Conservation (phyloP, 345 rosid genomes). For the Eucalyptus urophylla region DNA sequence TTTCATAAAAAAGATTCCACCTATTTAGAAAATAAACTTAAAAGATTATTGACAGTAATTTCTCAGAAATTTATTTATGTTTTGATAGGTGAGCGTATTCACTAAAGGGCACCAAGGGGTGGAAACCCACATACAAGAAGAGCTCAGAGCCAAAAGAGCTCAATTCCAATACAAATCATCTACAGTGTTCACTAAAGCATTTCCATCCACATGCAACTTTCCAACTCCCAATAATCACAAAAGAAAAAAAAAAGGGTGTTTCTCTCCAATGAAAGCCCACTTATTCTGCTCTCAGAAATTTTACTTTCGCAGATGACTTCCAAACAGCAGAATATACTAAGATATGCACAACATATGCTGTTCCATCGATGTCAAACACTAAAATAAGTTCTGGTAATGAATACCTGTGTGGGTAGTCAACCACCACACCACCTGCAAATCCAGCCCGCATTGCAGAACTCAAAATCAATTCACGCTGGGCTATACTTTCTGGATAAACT, state of each 20-base stretch:
- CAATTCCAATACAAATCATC: neutral
- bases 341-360: neutral
- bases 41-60: neutral
- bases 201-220: neutral
- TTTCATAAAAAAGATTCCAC: neutral
- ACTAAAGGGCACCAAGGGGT: neutral
- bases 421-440: slow-evolving; percentile 88
- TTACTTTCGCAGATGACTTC: neutral
- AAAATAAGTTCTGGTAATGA: neutral
- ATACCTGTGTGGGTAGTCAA: slow-evolving; percentile 92
- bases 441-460: slow-evolving; percentile 82
- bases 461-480: slow-evolving; percentile 79
- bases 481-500: slow-evolving; percentile 73
- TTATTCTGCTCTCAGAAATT: neutral
- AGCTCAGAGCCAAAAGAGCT: neutral
- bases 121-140: neutral
- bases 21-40: neutral
- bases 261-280: neutral
- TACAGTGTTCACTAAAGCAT: neutral
- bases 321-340: neutral
- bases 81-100: neutral
- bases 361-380: neutral
- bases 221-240: neutral
- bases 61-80: neutral
- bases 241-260: neutral